Conservation (phyloP, 2,329 filamentous ascomycete genomes). For the Cryphonectria parasitica region DNA sequence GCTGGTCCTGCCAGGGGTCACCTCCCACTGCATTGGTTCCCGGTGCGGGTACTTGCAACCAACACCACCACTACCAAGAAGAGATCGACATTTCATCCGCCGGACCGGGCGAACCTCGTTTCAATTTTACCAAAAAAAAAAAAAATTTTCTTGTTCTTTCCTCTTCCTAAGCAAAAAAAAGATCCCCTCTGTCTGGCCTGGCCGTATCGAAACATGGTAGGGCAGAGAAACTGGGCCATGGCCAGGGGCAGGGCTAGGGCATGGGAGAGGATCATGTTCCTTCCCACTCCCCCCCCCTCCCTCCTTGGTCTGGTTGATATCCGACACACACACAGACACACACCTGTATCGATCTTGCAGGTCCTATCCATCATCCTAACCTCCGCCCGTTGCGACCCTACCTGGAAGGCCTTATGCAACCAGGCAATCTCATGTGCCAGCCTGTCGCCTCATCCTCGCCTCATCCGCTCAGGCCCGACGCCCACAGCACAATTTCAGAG, state of each 20-base stretch:
- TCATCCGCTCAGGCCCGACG: slow-evolving; percentile 7
- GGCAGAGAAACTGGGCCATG: not conserved
- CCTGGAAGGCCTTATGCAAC: not conserved
- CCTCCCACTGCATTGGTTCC: slow-evolving; percentile 11
- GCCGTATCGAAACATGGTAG: not conserved
- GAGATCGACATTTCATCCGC: not conserved
- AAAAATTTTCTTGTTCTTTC: not conserved
- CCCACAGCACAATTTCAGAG: slow-evolving; percentile 28
- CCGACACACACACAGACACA: not conserved
- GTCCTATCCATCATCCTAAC: not conserved
- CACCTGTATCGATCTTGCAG: not conserved
- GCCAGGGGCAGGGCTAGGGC: not conserved
- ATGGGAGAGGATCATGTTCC: not conserved
- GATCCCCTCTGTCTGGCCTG: not conserved
- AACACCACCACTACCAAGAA: not conserved
- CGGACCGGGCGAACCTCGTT: slow-evolving; percentile 2
- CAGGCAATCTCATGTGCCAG: slow-evolving; percentile 15
- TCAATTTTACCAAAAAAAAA: too few species aligned
- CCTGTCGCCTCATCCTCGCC: slow-evolving; percentile 13
- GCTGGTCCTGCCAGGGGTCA: slow-evolving; percentile 9
- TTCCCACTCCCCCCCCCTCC: not conserved
- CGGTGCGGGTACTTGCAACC: slow-evolving; percentile 2
- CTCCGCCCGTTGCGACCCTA: not conserved
- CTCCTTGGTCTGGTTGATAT: not conserved
- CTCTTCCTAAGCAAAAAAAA: not conserved